These are phyloP conservation scores for Scedosporium dehoogii DNA, from an alignment of 2,329 filamentous ascomycete species.

Conservation along the genomic window DNA sequence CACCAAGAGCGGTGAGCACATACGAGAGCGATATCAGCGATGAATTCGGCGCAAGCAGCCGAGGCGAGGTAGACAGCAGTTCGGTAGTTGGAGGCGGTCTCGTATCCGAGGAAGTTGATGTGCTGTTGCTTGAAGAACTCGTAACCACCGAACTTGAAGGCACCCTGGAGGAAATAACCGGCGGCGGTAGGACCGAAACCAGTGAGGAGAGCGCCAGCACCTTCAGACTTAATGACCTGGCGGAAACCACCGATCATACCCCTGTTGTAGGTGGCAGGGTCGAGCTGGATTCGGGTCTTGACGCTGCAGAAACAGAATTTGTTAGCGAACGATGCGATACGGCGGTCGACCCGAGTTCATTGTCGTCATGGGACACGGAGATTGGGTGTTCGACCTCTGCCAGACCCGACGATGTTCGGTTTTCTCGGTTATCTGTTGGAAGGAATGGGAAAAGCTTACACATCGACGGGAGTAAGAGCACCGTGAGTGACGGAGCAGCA, in stretches of 20 bases:
- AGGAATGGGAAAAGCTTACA: constrained; percentile 58
- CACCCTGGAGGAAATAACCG: constrained; percentile 90
- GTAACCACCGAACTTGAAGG: constrained; percentile 71
- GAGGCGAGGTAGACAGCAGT: constrained; percentile 72
- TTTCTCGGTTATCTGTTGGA: not conserved
- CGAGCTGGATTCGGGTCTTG: constrained; percentile 93
- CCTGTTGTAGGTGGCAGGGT: constrained; percentile 79
- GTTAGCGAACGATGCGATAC: not conserved
- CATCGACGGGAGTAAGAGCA: constrained; percentile 94
- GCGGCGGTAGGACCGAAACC: constrained; percentile 78
- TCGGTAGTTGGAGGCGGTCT: constrained; percentile 68
- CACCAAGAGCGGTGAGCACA: not conserved
- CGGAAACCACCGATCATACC: constrained; percentile 80
- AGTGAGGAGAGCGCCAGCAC: constrained; percentile 76
- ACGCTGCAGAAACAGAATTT: constrained; percentile 45
- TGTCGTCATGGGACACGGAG: not conserved
- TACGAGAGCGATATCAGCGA: constrained; percentile 64
- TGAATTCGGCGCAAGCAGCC: constrained; percentile 55
- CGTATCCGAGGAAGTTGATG: constrained; percentile 70
- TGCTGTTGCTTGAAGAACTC: constrained; percentile 93
- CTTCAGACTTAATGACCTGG: constrained; percentile 76
- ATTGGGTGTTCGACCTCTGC: not conserved
- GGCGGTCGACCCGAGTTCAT: not conserved
- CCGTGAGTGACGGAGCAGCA: constrained; percentile 99
- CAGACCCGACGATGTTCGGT: not conserved